Base-by-base conservation (phyloP, 805 yeast genomes). In the Barnettozyma botsteinii region DNA sequence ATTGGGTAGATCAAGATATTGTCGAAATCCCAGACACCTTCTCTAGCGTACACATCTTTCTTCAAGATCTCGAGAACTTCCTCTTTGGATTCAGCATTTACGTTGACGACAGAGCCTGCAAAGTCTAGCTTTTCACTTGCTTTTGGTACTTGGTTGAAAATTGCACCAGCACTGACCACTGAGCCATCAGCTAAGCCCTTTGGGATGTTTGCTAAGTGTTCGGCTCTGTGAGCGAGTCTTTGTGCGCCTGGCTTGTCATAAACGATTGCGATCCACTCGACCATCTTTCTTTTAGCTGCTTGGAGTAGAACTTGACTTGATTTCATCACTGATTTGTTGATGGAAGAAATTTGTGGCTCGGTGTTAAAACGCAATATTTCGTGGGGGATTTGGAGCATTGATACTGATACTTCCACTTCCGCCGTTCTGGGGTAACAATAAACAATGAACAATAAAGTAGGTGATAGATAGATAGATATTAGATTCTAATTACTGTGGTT, bases 1-100 rank as follows among this genome's bases (percentile, higher is more conserved):
- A 56, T 58, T 33, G 87, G 87, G 53, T 74, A 70, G 29, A 81
- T 73, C 47, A 79, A 53, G 15, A 73, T 80, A 40, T 68, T 71
- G 28, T 75, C 75, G 45, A 83, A 56, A 57, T 85, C 94, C 95
- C 94, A 85, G 44, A 85, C 72, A 2, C 87, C 89, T 26, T 69
- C 67, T 49, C 67, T 69, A 49, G 73, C 73, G 59, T 79, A 85
- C 26, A 77, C 58, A 56, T 85, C 95, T 35, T 64, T 52, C 53
- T 78, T 73, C 58, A 85, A 69, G 41, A 81, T 64, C 31, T 78
- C 84, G 33, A 81, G 46, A 10, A 81, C 79, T 47, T 82, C 82
- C 46, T 81, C 81, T 52, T 69, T 76, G 35, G 78, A 65, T 38
- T 77, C 78, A 26, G 91, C 91, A 43, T 68, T 65, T 36, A 84